phyloP scores from a whole-genome alignment of 2,329 filamentous ascomycete species.

The Pyrenochaeta sp. region DNA sequence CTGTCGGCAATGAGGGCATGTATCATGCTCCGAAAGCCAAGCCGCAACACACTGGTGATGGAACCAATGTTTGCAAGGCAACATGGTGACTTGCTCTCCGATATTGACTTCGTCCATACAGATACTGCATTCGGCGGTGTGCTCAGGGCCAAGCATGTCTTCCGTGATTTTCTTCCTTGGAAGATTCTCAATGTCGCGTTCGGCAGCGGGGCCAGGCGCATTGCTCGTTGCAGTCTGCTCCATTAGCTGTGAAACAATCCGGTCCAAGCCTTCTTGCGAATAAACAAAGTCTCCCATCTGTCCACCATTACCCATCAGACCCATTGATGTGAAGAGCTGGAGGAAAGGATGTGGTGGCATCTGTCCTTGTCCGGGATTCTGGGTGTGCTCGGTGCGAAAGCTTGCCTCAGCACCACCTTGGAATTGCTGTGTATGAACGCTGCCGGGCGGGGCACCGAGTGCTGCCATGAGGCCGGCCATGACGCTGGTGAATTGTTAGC shows the following conservation, averaged over 20 bases:
- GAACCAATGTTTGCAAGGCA: slow-evolving; percentile 95
- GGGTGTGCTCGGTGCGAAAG: slow-evolving; percentile 16
- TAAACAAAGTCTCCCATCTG: slow-evolving; percentile 82
- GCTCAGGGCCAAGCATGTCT: slow-evolving; percentile 73
- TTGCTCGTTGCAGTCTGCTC: slow-evolving; percentile 79
- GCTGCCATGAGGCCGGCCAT: slow-evolving; percentile 43
- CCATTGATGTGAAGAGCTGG: slow-evolving; percentile 50
- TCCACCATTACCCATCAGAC: slow-evolving; percentile 42
- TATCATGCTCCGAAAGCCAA: slow-evolving; percentile 91
- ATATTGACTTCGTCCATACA: slow-evolving; percentile 86
- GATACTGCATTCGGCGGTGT: slow-evolving; percentile 83
- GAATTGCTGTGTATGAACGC: slow-evolving; percentile 13
- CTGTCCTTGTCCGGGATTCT: slow-evolving; percentile 9
- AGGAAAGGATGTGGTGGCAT: slow-evolving; percentile 50
- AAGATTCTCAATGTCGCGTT: slow-evolving; percentile 75
- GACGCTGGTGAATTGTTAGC: slow-evolving; percentile 35
- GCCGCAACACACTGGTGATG: slow-evolving; percentile 81
- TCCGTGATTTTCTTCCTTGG: slow-evolving; percentile 74
- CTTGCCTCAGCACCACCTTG: slow-evolving; percentile 10
- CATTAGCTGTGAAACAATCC: slow-evolving; percentile 87
- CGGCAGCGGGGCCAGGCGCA: slow-evolving; percentile 81
- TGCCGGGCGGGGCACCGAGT: slow-evolving; percentile 37
- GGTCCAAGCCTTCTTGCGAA: slow-evolving; percentile 87
- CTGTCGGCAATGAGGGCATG: slow-evolving; percentile 81
- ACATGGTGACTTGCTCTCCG: slow-evolving; percentile 74